phyloP scores from a whole-genome alignment of 257 asterid genomes.

The Jacaranda copaia region DNA sequence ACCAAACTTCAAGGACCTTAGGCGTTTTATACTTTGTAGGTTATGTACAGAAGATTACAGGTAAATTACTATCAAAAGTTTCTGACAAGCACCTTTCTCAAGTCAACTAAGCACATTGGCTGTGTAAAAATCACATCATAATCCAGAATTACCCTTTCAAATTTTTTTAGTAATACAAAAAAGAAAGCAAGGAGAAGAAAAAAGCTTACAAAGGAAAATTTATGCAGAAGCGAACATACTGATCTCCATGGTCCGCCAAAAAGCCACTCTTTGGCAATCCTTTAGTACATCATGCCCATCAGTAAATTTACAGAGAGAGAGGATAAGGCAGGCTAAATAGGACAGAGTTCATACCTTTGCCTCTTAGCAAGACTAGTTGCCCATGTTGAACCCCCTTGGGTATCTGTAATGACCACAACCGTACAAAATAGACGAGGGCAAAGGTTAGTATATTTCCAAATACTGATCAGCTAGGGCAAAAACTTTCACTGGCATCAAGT shows the following conservation, averaged over 20 bases:
- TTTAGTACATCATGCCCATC: conserved; percentile 42
- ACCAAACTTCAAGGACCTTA: background rate
- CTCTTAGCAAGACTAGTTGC: conserved; percentile 74
- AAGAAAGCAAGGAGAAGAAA: conserved; percentile 31
- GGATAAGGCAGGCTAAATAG: conserved; percentile 20
- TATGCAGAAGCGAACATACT: conserved; percentile 83
- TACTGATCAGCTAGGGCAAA: conserved; percentile 4
- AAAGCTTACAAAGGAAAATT: conserved; percentile 81
- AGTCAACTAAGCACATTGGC: background rate
- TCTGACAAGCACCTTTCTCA: background rate
- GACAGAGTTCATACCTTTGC: conserved; percentile 70
- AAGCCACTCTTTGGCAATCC: conserved; percentile 87
- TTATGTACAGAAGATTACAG: background rate
- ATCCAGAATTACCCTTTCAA: conserved; percentile 9
- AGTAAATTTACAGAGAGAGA: conserved; percentile 28
- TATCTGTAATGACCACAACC: conserved; percentile 59
- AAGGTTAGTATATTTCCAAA: conserved; percentile 24
- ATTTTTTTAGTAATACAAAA: conserved; percentile 1
- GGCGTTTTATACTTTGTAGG: background rate
- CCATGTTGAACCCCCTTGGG: conserved; percentile 97
- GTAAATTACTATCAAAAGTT: background rate
- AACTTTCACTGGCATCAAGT: conserved; percentile 3
- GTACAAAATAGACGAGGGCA: conserved; percentile 28
- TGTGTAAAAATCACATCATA: conserved; percentile 19
- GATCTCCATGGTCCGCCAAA: conserved; percentile 79